A percentile compares a stretch with the other conserved stretches of the same genome.
Conservation (phyloP, 2,329 filamentous ascomycete genomes). For the Fusarium succisae region DNA sequence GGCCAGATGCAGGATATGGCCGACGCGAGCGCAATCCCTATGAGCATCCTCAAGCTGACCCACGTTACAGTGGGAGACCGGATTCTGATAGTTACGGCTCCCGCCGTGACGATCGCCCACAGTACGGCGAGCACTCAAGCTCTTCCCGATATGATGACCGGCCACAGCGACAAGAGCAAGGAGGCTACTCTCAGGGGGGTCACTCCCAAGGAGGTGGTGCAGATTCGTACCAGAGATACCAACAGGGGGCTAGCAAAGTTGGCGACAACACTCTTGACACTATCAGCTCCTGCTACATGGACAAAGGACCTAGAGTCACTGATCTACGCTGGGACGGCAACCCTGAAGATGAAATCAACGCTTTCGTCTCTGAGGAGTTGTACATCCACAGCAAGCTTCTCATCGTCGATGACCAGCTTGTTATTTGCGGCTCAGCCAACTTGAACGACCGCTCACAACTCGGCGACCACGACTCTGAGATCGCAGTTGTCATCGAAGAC, state of each 20-base stretch:
- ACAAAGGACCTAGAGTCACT: slow-evolving; percentile 75
- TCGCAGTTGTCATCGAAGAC: slow-evolving; percentile 90
- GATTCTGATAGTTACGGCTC: slow-evolving; percentile 5
- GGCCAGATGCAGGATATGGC: background rate
- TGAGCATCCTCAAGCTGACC: slow-evolving; percentile 16
- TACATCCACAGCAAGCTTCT: slow-evolving; percentile 75
- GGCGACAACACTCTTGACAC: slow-evolving; percentile 73
- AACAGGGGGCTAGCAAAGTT: slow-evolving; percentile 70
- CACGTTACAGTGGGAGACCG: slow-evolving; percentile 7
- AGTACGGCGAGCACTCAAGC: background rate
- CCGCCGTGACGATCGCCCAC: slow-evolving; percentile 8
- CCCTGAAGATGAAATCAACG: slow-evolving; percentile 65
- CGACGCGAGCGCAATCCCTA: background rate
- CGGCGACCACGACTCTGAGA: slow-evolving; percentile 85
- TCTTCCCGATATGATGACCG: slow-evolving; percentile 9
- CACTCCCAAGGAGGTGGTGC: slow-evolving; percentile 35
- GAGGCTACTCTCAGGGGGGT: background rate
- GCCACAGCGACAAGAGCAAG: slow-evolving; percentile 4
- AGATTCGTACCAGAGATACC: slow-evolving; percentile 74
- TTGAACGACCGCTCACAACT: slow-evolving; percentile 76
- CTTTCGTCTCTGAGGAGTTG: slow-evolving; percentile 70
- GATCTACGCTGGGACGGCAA: slow-evolving; percentile 64
- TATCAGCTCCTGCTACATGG: slow-evolving; percentile 85
- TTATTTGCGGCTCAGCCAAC: slow-evolving; percentile 79
- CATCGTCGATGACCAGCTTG: slow-evolving; percentile 83